phyloP scores from a whole-genome alignment of 768 basidiomycete genomes.

The Amanita subjunquillea region DNA sequence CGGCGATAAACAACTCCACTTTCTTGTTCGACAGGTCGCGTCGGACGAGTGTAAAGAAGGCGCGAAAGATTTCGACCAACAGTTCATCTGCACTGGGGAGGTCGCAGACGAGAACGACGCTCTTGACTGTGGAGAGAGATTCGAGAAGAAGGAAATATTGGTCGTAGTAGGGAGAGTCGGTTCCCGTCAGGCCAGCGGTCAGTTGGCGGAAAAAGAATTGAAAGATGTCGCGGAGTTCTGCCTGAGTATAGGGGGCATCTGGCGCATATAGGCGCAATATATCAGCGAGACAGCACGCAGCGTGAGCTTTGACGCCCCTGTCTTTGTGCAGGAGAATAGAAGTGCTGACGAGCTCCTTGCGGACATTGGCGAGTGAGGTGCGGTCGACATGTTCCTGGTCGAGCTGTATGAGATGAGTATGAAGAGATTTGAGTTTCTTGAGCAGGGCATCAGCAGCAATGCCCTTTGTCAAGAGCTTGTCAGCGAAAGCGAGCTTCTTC shows the following conservation, averaged over 20 bases:
- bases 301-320: constrained; percentile 89
- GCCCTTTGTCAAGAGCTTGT: constrained; percentile 72
- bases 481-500: constrained; percentile 65
- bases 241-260: constrained; percentile 88
- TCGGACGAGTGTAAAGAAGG: constrained; percentile 72
- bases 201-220: constrained; percentile 93
- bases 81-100: constrained; percentile 81
- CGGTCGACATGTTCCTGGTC: constrained; percentile 86
- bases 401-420: constrained; percentile 65
- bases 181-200: constrained; percentile 56
- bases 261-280: constrained; percentile 91
- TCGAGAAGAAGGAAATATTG: constrained; percentile 96
- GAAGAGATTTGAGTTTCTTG: constrained; percentile 78
- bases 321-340: constrained; percentile 91
- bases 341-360: constrained; percentile 70
- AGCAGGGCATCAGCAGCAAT: constrained; percentile 73
- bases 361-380: constrained; percentile 53
- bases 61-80: constrained; percentile 72
- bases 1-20: constrained; percentile 76
- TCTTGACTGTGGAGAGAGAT: constrained; percentile 88
- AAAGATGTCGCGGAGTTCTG: constrained; percentile 91
- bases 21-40: constrained; percentile 59
- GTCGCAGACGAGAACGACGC: constrained; percentile 88
- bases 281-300: constrained; percentile 92
- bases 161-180: constrained; percentile 77